These are phyloP conservation scores for Rehmannia glutinosa DNA, from an alignment of 257 asterid genomes.

Conservation along the genomic window DNA sequence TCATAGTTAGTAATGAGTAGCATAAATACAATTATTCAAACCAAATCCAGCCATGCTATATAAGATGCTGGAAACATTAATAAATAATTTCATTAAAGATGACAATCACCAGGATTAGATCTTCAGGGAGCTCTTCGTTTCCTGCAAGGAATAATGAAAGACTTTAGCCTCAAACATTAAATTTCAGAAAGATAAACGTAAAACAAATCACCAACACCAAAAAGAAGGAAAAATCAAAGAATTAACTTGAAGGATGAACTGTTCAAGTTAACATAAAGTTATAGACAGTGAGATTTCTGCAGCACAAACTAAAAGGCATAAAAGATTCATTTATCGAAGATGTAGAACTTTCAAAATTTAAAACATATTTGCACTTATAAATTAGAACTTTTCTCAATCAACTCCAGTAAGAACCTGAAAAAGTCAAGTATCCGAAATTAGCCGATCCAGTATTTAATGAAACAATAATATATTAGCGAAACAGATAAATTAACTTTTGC, in stretches of 20 bases:
- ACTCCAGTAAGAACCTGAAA: neutral
- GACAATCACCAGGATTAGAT: conserved; percentile 63
- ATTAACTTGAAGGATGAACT: conserved; percentile 3
- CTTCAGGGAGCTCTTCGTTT: conserved; percentile 76
- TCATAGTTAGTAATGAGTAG: neutral
- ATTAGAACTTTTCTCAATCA: neutral
- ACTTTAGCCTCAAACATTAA: conserved; percentile 19
- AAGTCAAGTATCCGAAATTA: neutral
- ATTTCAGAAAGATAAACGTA: conserved; percentile 12
- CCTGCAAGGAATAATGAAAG: conserved; percentile 48
- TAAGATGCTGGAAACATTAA: conserved; percentile 6
- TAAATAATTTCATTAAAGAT: conserved; percentile 8
- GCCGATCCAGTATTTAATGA: no score
- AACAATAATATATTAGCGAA: neutral
- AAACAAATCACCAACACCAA: neutral
- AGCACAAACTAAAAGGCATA: conserved; percentile 6
- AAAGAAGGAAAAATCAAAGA: no score
- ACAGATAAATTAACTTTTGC: neutral
- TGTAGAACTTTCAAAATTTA: neutral
- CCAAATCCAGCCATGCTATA: conserved; percentile 18
- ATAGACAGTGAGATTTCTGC: conserved; percentile 5
- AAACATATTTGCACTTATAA: neutral
- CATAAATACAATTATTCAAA: conserved; percentile 13
- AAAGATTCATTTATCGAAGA: conserved; percentile 11
- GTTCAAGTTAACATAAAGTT: conserved; percentile 10